These are phyloP conservation scores for Cyclanthera cordifolia DNA, from an alignment of 306 rosid species.

Conservation along the genomic window DNA sequence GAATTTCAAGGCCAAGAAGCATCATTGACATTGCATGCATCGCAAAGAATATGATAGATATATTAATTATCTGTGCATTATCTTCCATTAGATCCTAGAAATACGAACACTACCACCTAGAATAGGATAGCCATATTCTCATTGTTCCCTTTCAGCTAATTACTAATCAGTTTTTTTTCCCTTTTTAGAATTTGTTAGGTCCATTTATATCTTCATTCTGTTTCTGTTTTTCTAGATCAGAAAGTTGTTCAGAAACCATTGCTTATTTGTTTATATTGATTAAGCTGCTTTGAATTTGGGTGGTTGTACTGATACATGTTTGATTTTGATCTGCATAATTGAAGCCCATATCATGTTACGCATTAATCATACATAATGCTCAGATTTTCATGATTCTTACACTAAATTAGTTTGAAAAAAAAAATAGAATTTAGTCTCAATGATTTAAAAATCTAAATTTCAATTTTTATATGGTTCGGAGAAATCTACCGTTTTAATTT, in stretches of 20 bases:
- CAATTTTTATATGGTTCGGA: too few species aligned
- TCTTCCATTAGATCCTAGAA: not conserved
- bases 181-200: not conserved
- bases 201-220: not conserved
- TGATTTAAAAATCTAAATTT: too few species aligned
- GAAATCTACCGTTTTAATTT: too few species aligned
- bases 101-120: not conserved
- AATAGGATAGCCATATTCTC: not conserved
- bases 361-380: too few species aligned
- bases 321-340: too few species aligned
- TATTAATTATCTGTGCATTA: not conserved
- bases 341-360: too few species aligned
- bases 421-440: too few species aligned
- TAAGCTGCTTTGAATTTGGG: not conserved
- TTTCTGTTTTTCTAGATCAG: not conserved
- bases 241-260: too few species aligned
- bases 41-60: conserved; percentile 27
- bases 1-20: conserved; percentile 41
- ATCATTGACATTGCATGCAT: conserved; percentile 27
- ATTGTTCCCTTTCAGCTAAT: not conserved
- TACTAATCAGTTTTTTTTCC: not conserved
- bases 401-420: too few species aligned
- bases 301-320: not conserved
- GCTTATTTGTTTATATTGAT: not conserved
- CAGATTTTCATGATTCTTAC: too few species aligned